These are phyloP conservation scores for Phlyctochytrium bullatum DNA, from an alignment of 192 early-diverging fungal genomes.

Conservation along the genomic window DNA sequence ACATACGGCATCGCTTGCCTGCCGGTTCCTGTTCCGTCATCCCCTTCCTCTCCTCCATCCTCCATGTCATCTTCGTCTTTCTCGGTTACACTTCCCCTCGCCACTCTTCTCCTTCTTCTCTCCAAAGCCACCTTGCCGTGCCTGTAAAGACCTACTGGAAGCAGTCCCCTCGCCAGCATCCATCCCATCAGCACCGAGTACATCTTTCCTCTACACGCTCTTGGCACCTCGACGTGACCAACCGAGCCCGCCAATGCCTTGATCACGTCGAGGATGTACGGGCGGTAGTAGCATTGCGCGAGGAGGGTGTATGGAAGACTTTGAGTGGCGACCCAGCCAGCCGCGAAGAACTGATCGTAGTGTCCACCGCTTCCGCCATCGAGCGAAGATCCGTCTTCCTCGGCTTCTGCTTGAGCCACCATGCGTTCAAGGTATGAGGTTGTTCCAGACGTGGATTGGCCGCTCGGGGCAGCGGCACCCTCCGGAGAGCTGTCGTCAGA, in stretches of 20 bases:
- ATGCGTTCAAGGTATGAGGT: conserved; percentile 40
- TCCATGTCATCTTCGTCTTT: neutral
- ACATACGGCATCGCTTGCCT: conserved; percentile 44
- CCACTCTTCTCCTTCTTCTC: neutral
- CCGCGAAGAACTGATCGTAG: conserved; percentile 52
- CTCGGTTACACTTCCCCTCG: neutral
- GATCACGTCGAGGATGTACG: conserved; percentile 47
- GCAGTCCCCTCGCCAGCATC: conserved; percentile 27
- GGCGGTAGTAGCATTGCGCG: conserved; percentile 50
- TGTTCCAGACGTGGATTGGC: conserved; percentile 28
- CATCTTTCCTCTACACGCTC: conserved; percentile 17
- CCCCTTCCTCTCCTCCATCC: neutral
- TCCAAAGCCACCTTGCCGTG: neutral
- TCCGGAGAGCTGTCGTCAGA: neutral
- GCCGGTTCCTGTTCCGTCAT: conserved; percentile 5
- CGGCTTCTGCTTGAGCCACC: conserved; percentile 42
- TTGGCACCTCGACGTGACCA: conserved; percentile 21
- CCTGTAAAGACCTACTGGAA: conserved; percentile 47
- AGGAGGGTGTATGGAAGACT: conserved; percentile 49
- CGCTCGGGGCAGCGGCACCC: neutral
- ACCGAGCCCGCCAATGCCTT: conserved; percentile 25
- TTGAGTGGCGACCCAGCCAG: conserved; percentile 42
- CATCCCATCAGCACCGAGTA: conserved; percentile 35
- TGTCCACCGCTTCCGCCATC: too few species aligned
- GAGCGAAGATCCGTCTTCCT: too few species aligned